Evolutionary conservation across 2,329 filamentous ascomycete species (phyloP), one percentile per base, ranked within the genome.

Genomic region (Penicillium sp.): DNA sequence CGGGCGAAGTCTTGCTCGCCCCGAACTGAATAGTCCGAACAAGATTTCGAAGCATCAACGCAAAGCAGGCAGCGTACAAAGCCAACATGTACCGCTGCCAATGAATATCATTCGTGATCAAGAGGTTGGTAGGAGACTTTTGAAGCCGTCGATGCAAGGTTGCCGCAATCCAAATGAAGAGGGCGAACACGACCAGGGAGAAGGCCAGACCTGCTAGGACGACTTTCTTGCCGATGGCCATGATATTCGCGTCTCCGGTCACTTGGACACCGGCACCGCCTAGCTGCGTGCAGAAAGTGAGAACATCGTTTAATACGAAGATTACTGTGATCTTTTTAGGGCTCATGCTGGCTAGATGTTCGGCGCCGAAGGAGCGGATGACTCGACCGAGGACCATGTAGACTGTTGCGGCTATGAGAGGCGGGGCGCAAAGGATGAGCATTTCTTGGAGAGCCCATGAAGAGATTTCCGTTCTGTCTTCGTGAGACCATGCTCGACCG

Each of bases 311-410:
- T 8, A 63, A 41, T 16, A 74, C 70, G 36, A 72, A 74, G 18
- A 72, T 54, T 35, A 61, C 67, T 2, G 74, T 77, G 6, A 76
- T 56, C 55, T 67, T 63, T n/a, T 62, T 65, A 0, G 58, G 50
- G 0, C 62, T 63, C 36, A 77, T 72, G 6, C 67, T 47, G 5
- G 71, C 67, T 25, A 67, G 61, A 5, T 64, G 40, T 40, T 76
- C 70, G 2, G 69, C 74, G 33, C 69, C 46, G 4, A 70, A 62
- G 11, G 69, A 50, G 4, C 56, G 51, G 18, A 77, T 71, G 9
- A 76, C 62, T 0, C 74, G 71, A 0, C 69, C 71, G 1, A 77
- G 70, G 14, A 68, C 51, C 71, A 74, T 75, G 58, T 75, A 68
- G 5, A 67, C 46, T 4, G 59, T 66, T 14, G 64, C 65, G 8